Percentiles rank a stretch among this genome's conserved stretches.
These are phyloP conservation scores for Fagopyrum homotropicum DNA, from an alignment of 148 eudicot species.

Conservation along the genomic window DNA sequence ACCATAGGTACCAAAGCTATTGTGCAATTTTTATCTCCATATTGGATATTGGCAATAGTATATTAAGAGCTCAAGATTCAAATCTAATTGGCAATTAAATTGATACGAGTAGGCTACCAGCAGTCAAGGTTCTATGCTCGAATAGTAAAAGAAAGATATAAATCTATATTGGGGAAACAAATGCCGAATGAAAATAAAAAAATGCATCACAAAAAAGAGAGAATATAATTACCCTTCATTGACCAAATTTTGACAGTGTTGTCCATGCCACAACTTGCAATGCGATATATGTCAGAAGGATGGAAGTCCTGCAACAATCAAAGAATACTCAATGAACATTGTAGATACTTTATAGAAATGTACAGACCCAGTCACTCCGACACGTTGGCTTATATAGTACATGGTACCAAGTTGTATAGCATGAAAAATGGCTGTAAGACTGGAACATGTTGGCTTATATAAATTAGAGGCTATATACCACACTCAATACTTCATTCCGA, in stretches of 20 bases:
- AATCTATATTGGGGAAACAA: not conserved
- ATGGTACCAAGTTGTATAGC: not conserved
- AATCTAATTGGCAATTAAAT: not conserved
- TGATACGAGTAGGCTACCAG: not conserved
- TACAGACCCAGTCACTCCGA: not conserved
- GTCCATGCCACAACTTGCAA: slow-evolving; percentile 99
- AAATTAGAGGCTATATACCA: slow-evolving; percentile 39
- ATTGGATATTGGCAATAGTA: not conserved
- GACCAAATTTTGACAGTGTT: slow-evolving; percentile 98
- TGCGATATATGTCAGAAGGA: slow-evolving; percentile 90
- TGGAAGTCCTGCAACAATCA: slow-evolving; percentile 65
- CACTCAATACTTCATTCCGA: slow-evolving; percentile 97
- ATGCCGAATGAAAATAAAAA: not conserved
- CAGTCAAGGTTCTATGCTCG: not conserved
- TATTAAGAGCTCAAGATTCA: not conserved
- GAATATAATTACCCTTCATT: slow-evolving; percentile 63
- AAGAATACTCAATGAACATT: not conserved
- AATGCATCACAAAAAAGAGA: not conserved
- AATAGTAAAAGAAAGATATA: not conserved
- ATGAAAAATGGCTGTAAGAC: not conserved
- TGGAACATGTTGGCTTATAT: slow-evolving; percentile 3
- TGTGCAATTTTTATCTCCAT: not conserved
- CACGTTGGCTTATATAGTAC: not conserved
- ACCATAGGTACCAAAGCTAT: not conserved
- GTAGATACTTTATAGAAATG: not conserved